Conservation (phyloP, 192 early-diverging fungal species). For the Coemansia sp. region DNA sequence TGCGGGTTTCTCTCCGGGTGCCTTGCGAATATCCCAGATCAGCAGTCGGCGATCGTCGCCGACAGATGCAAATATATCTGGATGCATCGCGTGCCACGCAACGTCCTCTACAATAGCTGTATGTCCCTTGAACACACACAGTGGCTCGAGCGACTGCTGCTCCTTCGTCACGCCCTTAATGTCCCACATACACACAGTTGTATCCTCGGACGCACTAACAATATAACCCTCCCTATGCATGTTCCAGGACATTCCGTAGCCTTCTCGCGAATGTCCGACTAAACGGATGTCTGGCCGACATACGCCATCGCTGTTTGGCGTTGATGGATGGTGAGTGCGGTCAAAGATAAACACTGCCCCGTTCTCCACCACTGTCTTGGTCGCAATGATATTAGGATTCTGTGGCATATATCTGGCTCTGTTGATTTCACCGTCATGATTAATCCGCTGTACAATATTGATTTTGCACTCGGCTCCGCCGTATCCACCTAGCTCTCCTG, state of each 20-base stretch:
- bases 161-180: conserved; percentile 78
- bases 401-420: conserved; percentile 96
- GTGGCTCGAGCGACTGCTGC: conserved; percentile 70
- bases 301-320: conserved; percentile 69
- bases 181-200: conserved; percentile 91
- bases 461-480: conserved; percentile 83
- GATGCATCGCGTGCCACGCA: conserved; percentile 83
- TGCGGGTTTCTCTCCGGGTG: conserved; percentile 60
- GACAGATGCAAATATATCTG: conserved; percentile 92
- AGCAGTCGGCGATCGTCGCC: conserved; percentile 92
- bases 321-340: conserved; percentile 82
- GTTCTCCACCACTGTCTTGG: conserved; percentile 72
- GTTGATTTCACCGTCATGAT: conserved; percentile 98
- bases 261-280: conserved; percentile 88
- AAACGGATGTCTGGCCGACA: conserved; percentile 87
- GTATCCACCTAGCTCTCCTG: conserved; percentile 76
- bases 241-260: conserved; percentile 96
- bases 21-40: conserved; percentile 93
- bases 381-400: conserved; percentile 95
- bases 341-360: conserved; percentile 98
- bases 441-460: conserved; percentile 85
- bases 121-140: conserved; percentile 80
- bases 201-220: conserved; percentile 90
- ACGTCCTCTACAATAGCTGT: conserved; percentile 95
- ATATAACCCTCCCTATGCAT: conserved; percentile 73